Conservation (phyloP, 2,329 filamentous ascomycete genomes). For the Dactylellina haptotyla region DNA sequence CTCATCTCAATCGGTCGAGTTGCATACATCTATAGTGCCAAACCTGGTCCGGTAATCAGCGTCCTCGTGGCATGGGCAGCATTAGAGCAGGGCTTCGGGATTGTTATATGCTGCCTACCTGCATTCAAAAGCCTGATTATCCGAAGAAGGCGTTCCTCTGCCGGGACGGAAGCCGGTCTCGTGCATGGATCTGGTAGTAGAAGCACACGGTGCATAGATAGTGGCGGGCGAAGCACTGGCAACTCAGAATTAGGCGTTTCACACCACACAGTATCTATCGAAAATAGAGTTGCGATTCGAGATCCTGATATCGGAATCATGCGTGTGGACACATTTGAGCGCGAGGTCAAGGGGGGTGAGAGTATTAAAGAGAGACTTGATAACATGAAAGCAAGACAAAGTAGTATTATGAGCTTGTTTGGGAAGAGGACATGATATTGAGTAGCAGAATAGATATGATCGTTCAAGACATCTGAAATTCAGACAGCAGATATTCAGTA, state of each 20-base stretch:
- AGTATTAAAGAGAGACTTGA: not conserved
- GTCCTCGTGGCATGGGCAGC: constrained; percentile 4
- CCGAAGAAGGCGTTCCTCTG: not conserved
- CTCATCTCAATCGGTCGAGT: constrained; percentile 23
- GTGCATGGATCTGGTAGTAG: constrained; percentile 7
- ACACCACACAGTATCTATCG: too few species aligned
- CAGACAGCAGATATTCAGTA: too few species aligned
- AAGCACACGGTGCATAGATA: not conserved
- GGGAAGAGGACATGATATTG: too few species aligned
- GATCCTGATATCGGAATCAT: constrained; percentile 22
- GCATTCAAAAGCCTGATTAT: constrained; percentile 23
- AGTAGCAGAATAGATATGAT: too few species aligned
- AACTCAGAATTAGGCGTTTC: not conserved
- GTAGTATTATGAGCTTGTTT: not conserved
- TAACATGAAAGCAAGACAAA: not conserved
- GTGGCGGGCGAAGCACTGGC: not conserved
- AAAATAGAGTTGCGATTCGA: too few species aligned
- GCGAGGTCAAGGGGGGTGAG: too few species aligned
- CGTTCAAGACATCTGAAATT: too few species aligned
- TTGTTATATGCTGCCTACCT: constrained; percentile 38
- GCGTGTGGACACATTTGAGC: constrained; percentile 31
- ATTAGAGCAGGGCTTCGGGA: constrained; percentile 33
- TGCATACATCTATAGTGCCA: not conserved
- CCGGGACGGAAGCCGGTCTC: not conserved
- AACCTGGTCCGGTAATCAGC: not conserved